These are phyloP conservation scores for Tricholoma sp. DNA, from an alignment of 768 basidiomycete genomes.

Conservation along the genomic window DNA sequence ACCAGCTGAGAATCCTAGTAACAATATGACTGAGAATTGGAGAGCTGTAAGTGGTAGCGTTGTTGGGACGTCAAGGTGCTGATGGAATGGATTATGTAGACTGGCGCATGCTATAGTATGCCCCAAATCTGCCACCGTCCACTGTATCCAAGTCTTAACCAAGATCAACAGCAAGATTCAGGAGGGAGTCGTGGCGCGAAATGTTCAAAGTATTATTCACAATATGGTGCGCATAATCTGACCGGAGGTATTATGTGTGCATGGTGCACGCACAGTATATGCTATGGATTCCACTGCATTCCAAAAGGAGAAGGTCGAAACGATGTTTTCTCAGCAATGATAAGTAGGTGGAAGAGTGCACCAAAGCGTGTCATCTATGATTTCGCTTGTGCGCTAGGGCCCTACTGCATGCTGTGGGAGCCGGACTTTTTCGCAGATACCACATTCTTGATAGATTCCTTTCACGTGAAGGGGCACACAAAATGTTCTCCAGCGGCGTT, in stretches of 20 bases:
- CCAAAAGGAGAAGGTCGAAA: conserved; percentile 13
- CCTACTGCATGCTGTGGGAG: conserved; percentile 21
- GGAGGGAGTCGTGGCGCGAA: not conserved
- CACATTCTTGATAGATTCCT: conserved; percentile 29
- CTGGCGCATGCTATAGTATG: conserved; percentile 1
- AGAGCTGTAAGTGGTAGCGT: not conserved
- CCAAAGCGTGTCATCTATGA: conserved; percentile 26
- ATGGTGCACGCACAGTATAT: conserved; percentile 19
- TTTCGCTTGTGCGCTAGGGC: conserved; percentile 26
- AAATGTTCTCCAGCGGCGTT: conserved; percentile 26
- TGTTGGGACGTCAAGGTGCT: not conserved
- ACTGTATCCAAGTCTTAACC: not conserved
- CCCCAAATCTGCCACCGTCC: not conserved
- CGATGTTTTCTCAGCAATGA: conserved; percentile 13
- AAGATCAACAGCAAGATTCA: conserved; percentile 1
- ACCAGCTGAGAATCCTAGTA: not conserved
- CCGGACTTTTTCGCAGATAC: conserved; percentile 25
- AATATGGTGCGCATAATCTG: not conserved
- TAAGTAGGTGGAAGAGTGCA: conserved; percentile 22
- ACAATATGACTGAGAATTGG: not conserved
- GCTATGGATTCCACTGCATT: conserved; percentile 19
- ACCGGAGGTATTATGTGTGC: conserved; percentile 14
- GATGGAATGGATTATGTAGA: not conserved
- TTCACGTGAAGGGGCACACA: conserved; percentile 28
- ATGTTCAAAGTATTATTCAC: conserved; percentile 1